Evolutionary conservation across 164 flowering plant genomes (phyloP).

Genomic region (Pachysandra terminalis): DNA sequence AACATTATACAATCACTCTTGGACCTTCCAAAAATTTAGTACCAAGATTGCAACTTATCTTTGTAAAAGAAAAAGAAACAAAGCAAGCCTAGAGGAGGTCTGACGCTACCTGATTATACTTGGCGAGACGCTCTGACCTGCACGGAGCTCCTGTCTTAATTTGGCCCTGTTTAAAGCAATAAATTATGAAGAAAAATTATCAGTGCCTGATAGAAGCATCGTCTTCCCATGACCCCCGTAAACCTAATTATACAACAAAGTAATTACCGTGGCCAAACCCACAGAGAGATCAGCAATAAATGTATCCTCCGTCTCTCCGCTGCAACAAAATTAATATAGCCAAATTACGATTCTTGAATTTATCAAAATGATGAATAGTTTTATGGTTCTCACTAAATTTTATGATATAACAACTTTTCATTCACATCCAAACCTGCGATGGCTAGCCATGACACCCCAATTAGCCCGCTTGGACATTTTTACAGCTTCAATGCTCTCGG

Average conservation of each 20-base stretch:
- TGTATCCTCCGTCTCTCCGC: slow-evolving; percentile 96
- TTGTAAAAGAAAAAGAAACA: not conserved
- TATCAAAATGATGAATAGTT: not conserved
- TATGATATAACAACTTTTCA: not conserved
- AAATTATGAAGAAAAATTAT: not conserved
- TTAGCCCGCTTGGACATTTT: slow-evolving; percentile 90
- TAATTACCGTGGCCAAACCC: slow-evolving; percentile 75
- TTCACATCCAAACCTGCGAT: slow-evolving; percentile 54
- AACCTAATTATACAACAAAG: not conserved
- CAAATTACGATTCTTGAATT: not conserved
- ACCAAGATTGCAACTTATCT: not conserved
- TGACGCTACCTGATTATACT: slow-evolving; percentile 70
- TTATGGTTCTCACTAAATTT: not conserved
- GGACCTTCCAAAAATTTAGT: too few relatives aligned
- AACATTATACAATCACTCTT: not conserved
- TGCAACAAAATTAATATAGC: slow-evolving; percentile 22
- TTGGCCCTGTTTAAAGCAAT: slow-evolving; percentile 60
- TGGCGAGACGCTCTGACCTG: slow-evolving; percentile 93
- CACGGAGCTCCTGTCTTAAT: slow-evolving; percentile 94
- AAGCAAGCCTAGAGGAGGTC: not conserved
- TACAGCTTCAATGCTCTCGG: slow-evolving; percentile 95
- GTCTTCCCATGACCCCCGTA: not conserved
- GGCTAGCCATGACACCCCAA: slow-evolving; percentile 99
- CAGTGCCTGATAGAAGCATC: not conserved
- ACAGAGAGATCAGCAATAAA: slow-evolving; percentile 93